Conservation (phyloP, 139 green algal species). For the Chlamydomonas sp. region DNA sequence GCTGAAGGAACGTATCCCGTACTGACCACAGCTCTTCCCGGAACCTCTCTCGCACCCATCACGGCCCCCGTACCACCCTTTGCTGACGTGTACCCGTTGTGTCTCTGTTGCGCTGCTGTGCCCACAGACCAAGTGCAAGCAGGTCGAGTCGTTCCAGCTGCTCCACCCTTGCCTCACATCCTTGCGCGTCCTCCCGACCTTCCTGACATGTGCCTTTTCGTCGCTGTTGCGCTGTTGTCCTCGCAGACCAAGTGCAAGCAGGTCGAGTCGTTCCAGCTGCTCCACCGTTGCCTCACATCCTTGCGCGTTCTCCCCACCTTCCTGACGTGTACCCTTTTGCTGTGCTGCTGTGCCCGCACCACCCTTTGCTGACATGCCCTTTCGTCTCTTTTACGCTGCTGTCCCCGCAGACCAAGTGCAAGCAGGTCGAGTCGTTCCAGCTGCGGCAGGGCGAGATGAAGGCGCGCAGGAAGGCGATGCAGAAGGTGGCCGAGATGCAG, state of each 20-base stretch:
- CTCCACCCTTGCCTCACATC: constrained; percentile 36
- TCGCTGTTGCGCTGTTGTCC: constrained; percentile 13
- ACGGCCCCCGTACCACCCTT: too few species aligned
- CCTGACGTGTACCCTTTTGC: constrained; percentile 2
- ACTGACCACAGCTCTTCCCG: too few species aligned
- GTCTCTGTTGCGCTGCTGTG: constrained; percentile 14
- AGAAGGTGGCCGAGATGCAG: constrained; percentile 47
- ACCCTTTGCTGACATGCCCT: too few species aligned
- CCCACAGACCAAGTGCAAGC: not conserved
- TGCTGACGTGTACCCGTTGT: too few species aligned
- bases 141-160: constrained; percentile 37
- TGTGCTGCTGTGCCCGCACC: too few species aligned
- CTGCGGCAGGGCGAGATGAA: constrained; percentile 43
- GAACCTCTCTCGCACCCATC: too few species aligned
- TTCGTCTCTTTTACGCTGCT: constrained; percentile 15
- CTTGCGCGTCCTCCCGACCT: not conserved
- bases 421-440: constrained; percentile 36
- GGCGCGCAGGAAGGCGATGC: constrained; percentile 31
- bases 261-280: constrained; percentile 38
- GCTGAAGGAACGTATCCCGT: too few species aligned
- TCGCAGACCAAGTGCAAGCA: constrained; percentile 9
- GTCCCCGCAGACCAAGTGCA: too few species aligned
- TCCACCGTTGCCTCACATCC: constrained; percentile 31
- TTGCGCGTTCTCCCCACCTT: not conserved
- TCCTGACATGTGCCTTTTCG: not conserved